These are phyloP conservation scores for Leccinum fuscescens DNA, from an alignment of 1,284 basidiomycete genomes.

Conservation along the genomic window DNA sequence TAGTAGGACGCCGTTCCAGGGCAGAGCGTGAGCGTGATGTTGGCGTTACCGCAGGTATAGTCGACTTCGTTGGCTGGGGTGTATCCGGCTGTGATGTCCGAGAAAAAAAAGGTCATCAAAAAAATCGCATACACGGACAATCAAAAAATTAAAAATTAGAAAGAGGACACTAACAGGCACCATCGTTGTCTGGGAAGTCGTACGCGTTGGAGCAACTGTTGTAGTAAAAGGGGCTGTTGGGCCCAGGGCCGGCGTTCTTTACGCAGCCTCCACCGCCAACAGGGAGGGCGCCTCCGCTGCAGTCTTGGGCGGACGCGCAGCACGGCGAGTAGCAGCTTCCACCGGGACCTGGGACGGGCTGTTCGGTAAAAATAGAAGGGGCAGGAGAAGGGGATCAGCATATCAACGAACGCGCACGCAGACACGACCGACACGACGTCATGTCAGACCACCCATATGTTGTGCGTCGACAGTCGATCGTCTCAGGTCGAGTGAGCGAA, in stretches of 20 bases:
- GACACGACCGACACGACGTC: neutral
- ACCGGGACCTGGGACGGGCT: conserved; percentile 25
- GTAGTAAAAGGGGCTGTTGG: conserved; percentile 24
- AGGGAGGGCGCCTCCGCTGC: conserved; percentile 22
- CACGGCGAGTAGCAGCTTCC: conserved; percentile 25
- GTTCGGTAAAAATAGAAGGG: neutral
- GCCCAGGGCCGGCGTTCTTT: conserved; percentile 23
- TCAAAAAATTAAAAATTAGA: too few species aligned
- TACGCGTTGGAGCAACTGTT: conserved; percentile 22
- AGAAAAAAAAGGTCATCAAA: too few species aligned
- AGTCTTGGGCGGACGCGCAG: conserved; percentile 17
- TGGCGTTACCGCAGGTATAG: conserved; percentile 20
- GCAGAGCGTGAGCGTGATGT: conserved; percentile 25
- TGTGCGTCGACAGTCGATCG: neutral
- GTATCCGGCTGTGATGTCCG: conserved; percentile 5
- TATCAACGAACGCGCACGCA: neutral
- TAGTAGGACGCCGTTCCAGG: conserved; percentile 22
- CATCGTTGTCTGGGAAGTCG: conserved; percentile 25
- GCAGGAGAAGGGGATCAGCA: neutral
- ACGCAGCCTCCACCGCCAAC: conserved; percentile 23
- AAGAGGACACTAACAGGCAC: conserved; percentile 7
- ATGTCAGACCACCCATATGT: neutral
- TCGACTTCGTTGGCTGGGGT: conserved; percentile 23
- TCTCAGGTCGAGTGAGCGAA: neutral
- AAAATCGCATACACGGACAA: neutral